A percentile compares a stretch with the other conserved stretches of the same genome.
Evolutionary conservation across 1,284 basidiomycete species (phyloP).

Genomic region (Meira miltonrushii): DNA sequence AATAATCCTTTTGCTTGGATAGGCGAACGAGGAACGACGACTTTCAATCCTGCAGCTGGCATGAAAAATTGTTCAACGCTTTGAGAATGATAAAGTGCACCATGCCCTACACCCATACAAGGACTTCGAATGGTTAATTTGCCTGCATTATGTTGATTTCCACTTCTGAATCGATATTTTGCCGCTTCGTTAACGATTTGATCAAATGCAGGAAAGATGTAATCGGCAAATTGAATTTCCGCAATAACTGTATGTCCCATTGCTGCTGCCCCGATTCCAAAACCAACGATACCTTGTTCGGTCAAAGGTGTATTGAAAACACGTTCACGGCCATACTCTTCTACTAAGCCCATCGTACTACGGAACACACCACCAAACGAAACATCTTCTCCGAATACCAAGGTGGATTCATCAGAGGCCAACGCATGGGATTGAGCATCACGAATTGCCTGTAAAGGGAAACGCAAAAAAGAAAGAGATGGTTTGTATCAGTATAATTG

Average conservation of each 20-base stretch:
- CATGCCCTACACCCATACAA: constrained; percentile 32
- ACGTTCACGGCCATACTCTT: constrained; percentile 71
- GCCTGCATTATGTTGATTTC: constrained; percentile 75
- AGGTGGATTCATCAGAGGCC: constrained; percentile 66
- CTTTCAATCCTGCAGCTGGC: constrained; percentile 59
- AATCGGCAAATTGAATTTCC: constrained; percentile 67
- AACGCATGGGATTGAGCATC: constrained; percentile 41
- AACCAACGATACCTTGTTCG: constrained; percentile 79
- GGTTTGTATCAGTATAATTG: neutral
- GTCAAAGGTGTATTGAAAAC: constrained; percentile 35
- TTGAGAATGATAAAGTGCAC: constrained; percentile 88
- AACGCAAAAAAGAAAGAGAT: neutral
- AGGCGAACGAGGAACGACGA: constrained; percentile 85
- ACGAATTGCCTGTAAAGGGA: constrained; percentile 32
- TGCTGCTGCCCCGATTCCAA: constrained; percentile 81
- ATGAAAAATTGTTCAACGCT: constrained; percentile 91
- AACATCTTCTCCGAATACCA: constrained; percentile 69
- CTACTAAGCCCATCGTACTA: constrained; percentile 81
- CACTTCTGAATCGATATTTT: constrained; percentile 83
- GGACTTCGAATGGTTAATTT: constrained; percentile 74
- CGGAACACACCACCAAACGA: constrained; percentile 84
- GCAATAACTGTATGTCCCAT: constrained; percentile 94
- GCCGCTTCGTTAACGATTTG: constrained; percentile 93
- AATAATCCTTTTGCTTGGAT: constrained; percentile 90
- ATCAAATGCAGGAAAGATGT: constrained; percentile 32